Percentiles rank a stretch among this genome's conserved stretches.
Conservation (phyloP, 345 rosid genomes). For the Punica granatum region DNA sequence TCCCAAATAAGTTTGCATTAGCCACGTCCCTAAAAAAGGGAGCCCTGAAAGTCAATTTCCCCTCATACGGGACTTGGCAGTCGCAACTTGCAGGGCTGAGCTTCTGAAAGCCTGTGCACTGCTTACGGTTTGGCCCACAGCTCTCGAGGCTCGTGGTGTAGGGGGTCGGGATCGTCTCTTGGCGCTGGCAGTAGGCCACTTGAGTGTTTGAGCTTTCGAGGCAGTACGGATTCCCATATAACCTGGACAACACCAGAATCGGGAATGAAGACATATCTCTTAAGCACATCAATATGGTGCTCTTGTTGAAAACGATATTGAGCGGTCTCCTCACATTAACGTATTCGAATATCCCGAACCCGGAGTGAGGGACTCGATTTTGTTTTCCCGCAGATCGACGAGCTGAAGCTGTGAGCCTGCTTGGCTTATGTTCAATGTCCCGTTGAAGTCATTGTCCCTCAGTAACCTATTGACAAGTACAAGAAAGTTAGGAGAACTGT, state of each 20-base stretch:
- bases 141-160: constrained; percentile 78
- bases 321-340: constrained; percentile 41
- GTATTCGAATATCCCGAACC: constrained; percentile 53
- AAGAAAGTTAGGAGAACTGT: background rate
- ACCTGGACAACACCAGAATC: constrained; percentile 32
- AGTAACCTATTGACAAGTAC: constrained; percentile 43
- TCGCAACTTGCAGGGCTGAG: constrained; percentile 92
- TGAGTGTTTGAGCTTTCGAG: constrained; percentile 43
- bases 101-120: constrained; percentile 58
- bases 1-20: constrained; percentile 55
- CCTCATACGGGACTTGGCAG: constrained; percentile 83
- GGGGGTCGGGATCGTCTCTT: constrained; percentile 41
- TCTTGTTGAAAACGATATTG: background rate
- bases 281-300: background rate
- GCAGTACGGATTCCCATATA: constrained; percentile 84
- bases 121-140: constrained; percentile 43
- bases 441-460: constrained; percentile 60
- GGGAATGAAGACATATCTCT: background rate
- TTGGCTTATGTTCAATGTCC: constrained; percentile 55
- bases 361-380: constrained; percentile 56
- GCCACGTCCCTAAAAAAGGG: constrained; percentile 69
- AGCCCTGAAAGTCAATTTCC: constrained; percentile 73
- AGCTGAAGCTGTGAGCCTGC: constrained; percentile 55
- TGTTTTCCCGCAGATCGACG: constrained; percentile 71
- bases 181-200: constrained; percentile 59